Conservation (phyloP, 768 basidiomycete species). For the Naganishia friedmannii region DNA sequence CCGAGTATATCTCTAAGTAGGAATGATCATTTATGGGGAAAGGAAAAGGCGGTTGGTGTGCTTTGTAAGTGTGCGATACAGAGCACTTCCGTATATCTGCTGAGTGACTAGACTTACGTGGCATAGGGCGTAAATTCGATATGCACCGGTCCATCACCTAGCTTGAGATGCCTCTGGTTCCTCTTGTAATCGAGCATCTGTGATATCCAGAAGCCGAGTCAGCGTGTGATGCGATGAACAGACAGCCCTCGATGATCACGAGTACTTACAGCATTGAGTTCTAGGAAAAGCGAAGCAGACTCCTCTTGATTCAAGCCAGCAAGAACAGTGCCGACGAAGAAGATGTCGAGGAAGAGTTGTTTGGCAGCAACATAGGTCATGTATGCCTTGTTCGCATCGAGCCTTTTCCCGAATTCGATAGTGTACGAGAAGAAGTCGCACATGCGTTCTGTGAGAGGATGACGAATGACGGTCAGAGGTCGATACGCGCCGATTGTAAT, state of each 20-base stretch:
- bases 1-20: background rate
- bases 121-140: background rate
- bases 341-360: constrained; percentile 9
- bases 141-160: background rate
- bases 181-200: constrained; percentile 16
- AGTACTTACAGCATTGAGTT: background rate
- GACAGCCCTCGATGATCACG: too few relatives aligned
- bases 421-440: constrained; percentile 17
- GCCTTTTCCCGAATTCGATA: constrained; percentile 7
- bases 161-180: background rate
- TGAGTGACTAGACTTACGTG: background rate
- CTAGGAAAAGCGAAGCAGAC: background rate
- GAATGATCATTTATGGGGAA: background rate
- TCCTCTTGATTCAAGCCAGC: constrained; percentile 2
- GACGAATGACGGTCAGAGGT: background rate
- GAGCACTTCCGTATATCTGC: background rate
- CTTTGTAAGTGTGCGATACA: too few relatives aligned
- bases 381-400: constrained; percentile 8
- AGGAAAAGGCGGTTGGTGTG: background rate
- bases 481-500: too few relatives aligned
- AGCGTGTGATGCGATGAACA: too few relatives aligned
- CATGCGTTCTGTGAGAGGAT: background rate
- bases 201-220: background rate
- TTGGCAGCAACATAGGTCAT: background rate
- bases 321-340: constrained; percentile 12